Percentiles rank a stretch among this genome's conserved stretches.
These are phyloP conservation scores for Penicillium sclerotiorum DNA, from an alignment of 2,329 filamentous ascomycete genomes.

Conservation along the genomic window DNA sequence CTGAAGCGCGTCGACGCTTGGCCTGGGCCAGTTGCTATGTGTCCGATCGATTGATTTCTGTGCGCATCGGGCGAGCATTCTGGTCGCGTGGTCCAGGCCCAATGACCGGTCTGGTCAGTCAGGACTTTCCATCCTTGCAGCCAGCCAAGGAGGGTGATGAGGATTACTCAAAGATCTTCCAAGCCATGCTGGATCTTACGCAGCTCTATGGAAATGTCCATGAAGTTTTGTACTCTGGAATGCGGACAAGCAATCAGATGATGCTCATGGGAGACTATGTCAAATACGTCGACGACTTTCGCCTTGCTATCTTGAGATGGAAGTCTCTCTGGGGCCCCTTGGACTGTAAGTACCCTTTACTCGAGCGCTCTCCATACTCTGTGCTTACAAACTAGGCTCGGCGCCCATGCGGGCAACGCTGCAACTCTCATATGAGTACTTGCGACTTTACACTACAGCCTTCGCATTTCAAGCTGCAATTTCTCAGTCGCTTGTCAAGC, in stretches of 20 bases:
- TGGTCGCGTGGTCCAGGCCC: constrained; percentile 73
- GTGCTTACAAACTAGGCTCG: constrained; percentile 51
- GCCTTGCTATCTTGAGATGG: constrained; percentile 69
- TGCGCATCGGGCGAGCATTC: constrained; percentile 71
- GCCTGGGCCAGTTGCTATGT: constrained; percentile 72
- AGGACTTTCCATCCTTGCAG: constrained; percentile 69
- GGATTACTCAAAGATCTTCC: constrained; percentile 69
- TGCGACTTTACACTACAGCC: constrained; percentile 73
- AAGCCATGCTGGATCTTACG: constrained; percentile 71
- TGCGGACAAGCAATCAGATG: constrained; percentile 68
- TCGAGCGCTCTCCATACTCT: background rate
- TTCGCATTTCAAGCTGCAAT: constrained; percentile 75
- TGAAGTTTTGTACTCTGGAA: constrained; percentile 72
- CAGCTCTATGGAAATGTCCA: constrained; percentile 74
- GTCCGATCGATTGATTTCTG: constrained; percentile 69
- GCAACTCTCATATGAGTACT: constrained; percentile 71
- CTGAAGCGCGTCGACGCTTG: constrained; percentile 65
- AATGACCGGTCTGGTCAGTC: constrained; percentile 64
- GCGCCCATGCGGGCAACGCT: constrained; percentile 68
- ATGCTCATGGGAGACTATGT: constrained; percentile 73
- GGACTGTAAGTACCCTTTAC: constrained; percentile 52
- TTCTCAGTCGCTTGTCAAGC: constrained; percentile 52
- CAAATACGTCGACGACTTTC: constrained; percentile 74
- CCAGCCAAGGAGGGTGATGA: constrained; percentile 62
- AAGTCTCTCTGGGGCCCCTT: constrained; percentile 70